Conservation (phyloP, 495 filamentous ascomycete genomes). For the Daldinia decipiens region DNA sequence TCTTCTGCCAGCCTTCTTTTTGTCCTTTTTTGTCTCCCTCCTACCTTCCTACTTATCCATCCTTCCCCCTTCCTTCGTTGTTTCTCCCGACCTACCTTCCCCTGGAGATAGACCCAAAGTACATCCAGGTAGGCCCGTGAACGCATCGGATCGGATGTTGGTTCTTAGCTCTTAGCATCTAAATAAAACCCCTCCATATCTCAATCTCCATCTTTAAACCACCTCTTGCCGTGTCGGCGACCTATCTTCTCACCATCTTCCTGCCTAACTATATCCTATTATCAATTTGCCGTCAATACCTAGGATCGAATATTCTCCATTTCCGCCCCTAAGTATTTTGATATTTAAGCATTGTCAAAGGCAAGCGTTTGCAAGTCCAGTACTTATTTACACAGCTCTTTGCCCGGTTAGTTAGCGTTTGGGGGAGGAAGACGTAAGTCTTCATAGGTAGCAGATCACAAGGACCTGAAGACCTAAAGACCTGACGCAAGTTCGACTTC, state of each 20-base stretch:
- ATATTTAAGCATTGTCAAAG: slow-evolving; percentile 31
- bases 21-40: slow-evolving; percentile 26
- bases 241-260: slow-evolving; percentile 1
- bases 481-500: slow-evolving; percentile 6
- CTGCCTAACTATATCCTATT: slow-evolving; percentile 17
- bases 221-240: slow-evolving; percentile 1
- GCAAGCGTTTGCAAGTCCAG: slow-evolving; percentile 16
- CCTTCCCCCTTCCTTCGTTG: slow-evolving; percentile 10
- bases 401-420: slow-evolving; percentile 20
- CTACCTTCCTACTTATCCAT: slow-evolving; percentile 23
- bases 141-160: slow-evolving; percentile 21
- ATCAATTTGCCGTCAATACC: slow-evolving; percentile 16
- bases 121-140: slow-evolving; percentile 21
- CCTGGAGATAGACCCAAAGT: slow-evolving; percentile 13
- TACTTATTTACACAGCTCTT: slow-evolving; percentile 12
- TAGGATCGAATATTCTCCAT: not conserved
- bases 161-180: not conserved
- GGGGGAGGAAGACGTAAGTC: not conserved
- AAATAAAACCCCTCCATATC: not conserved
- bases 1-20: slow-evolving; percentile 31
- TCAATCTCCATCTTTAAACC: slow-evolving; percentile 12
- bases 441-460: not conserved
- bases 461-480: not conserved
- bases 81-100: slow-evolving; percentile 14
- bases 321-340: slow-evolving; percentile 18